phyloP scores from a whole-genome alignment of 2,329 filamentous ascomycete species.

The Aspergillus unguis region DNA sequence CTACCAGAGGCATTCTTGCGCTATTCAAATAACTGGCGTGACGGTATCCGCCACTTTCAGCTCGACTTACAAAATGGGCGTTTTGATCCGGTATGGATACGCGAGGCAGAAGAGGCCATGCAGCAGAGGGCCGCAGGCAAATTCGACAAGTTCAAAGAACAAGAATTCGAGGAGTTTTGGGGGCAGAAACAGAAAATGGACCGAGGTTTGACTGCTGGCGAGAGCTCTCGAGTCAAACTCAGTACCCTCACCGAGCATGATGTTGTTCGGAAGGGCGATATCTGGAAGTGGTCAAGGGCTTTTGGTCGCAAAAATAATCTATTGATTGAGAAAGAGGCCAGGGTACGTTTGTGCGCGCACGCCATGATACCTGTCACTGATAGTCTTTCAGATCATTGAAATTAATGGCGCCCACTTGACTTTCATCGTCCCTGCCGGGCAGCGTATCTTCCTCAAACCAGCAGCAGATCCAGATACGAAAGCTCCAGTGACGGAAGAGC shows the following conservation, averaged over 20 bases:
- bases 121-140: slow-evolving; percentile 51
- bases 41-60: slow-evolving; percentile 54
- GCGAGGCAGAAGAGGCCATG: slow-evolving; percentile 53
- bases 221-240: slow-evolving; percentile 42
- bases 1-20: slow-evolving; percentile 41
- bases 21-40: slow-evolving; percentile 50
- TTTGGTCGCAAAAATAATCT: slow-evolving; percentile 27
- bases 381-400: slow-evolving; percentile 27
- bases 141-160: slow-evolving; percentile 56
- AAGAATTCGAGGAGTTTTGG: slow-evolving; percentile 56
- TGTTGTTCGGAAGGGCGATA: slow-evolving; percentile 38
- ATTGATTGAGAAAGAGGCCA: slow-evolving; percentile 43
- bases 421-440: slow-evolving; percentile 40
- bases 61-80: slow-evolving; percentile 54
- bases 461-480: not conserved
- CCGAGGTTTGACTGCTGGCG: slow-evolving; percentile 36
- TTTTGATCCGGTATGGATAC: slow-evolving; percentile 57
- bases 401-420: slow-evolving; percentile 33
- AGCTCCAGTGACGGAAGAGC: not conserved
- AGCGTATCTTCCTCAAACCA: slow-evolving; percentile 31
- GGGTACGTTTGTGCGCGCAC: slow-evolving; percentile 26
- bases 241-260: slow-evolving; percentile 34
- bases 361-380: not conserved
- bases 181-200: slow-evolving; percentile 51
- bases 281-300: slow-evolving; percentile 38